A percentile compares a stretch with the other conserved stretches of the same genome.
These are phyloP conservation scores for Strobilomyces confusus DNA, from an alignment of 768 basidiomycete species.

Conservation along the genomic window DNA sequence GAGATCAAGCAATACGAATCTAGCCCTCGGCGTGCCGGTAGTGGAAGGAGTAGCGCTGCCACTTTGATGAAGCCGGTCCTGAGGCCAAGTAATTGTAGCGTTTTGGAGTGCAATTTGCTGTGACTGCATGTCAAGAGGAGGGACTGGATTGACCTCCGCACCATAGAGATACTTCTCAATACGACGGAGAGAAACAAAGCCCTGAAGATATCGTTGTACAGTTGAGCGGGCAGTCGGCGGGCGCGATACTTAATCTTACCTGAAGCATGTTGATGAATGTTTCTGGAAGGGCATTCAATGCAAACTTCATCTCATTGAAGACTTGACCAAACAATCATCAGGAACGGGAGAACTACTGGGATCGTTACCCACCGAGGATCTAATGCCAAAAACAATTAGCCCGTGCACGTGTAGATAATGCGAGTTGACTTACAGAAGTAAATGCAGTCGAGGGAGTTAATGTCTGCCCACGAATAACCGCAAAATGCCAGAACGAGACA, in stretches of 20 bases:
- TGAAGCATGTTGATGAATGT: constrained; percentile 90
- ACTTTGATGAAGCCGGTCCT: constrained; percentile 52
- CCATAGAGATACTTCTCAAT: constrained; percentile 86
- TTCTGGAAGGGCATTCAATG: constrained; percentile 83
- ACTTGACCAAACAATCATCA: constrained; percentile 39
- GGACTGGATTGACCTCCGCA: constrained; percentile 65
- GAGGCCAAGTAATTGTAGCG: constrained; percentile 89
- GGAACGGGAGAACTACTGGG: background rate
- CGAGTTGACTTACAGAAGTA: constrained; percentile 47
- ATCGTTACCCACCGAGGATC: constrained; percentile 38
- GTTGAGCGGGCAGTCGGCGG: background rate
- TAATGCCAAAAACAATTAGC: constrained; percentile 12
- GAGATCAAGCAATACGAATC: constrained; percentile 80
- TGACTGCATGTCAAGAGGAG: constrained; percentile 53
- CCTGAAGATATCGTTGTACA: constrained; percentile 34
- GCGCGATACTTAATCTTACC: constrained; percentile 30
- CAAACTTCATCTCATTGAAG: constrained; percentile 85
- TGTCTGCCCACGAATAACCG: constrained; percentile 62
- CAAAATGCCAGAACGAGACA: constrained; percentile 66
- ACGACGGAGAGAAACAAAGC: constrained; percentile 79
- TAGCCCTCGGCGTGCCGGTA: constrained; percentile 68
- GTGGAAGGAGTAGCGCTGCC: constrained; percentile 49
- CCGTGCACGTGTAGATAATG: background rate
- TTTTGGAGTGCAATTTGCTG: constrained; percentile 70
- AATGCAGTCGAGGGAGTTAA: constrained; percentile 86